Conservation (phyloP, 73 alveolate genomes). For the Paraurostyla sp. region DNA sequence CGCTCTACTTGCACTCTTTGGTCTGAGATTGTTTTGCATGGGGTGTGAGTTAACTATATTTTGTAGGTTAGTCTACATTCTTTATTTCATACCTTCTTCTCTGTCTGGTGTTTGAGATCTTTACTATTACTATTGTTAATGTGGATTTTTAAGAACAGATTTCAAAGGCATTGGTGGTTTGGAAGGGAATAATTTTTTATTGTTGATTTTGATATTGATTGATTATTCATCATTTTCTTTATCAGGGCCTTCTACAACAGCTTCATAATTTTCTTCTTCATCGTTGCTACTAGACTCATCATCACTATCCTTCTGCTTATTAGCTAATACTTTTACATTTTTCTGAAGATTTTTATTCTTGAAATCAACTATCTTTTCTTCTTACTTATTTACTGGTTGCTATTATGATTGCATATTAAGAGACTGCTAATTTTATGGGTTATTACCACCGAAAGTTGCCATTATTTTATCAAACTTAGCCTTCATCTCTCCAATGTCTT, state of each 20-base stretch:
- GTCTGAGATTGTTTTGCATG: background rate
- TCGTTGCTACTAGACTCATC: background rate
- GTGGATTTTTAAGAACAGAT: conserved; percentile 2
- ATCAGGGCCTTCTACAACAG: conserved; percentile 47
- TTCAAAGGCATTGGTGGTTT: conserved; percentile 56
- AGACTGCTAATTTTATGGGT: background rate
- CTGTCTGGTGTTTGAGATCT: conserved; percentile 55
- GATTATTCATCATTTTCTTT: conserved; percentile 50
- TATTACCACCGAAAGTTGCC: conserved; percentile 49
- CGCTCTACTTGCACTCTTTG: conserved; percentile 2
- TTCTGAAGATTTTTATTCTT: conserved; percentile 38
- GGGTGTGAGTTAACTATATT: no score
- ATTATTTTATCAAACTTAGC: conserved; percentile 51
- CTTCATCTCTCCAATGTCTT: conserved; percentile 55
- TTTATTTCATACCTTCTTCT: background rate
- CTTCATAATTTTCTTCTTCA: conserved; percentile 12
- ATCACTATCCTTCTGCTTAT: background rate
- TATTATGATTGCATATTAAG: background rate
- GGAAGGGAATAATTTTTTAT: conserved; percentile 9
- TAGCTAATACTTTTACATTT: conserved; percentile 33
- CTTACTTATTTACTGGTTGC: background rate
- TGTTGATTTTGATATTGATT: conserved; percentile 37
- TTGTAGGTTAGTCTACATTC: no score
- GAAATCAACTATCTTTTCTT: background rate
- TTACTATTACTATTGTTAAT: background rate